Base-by-base conservation (phyloP, 371 early-diverging fungal genomes). In the Rhizopus delemar region DNA sequence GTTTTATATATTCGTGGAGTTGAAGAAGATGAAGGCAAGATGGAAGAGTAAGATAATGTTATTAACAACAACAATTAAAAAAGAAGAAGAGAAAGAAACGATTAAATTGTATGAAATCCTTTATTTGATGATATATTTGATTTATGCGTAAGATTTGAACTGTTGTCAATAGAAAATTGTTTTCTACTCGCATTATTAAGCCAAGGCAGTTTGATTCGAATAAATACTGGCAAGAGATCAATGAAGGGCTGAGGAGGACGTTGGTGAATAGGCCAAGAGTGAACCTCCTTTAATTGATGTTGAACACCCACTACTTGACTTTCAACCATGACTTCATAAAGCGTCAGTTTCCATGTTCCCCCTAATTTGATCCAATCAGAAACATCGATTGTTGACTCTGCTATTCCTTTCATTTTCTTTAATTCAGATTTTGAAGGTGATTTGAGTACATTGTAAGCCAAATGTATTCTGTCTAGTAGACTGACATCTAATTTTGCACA, bases 1-100 rank as follows among this genome's bases (percentile, higher is more conserved):
- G 89, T 93, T 8, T 70, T 94, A 28, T 94, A 91, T 67, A 83
- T 94, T 60, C 87, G 92, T 65, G 91, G 87, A 62, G 70, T 80
- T 29, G 87, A 86, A 22, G 22, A 22, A 62, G 73, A 60, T 53
- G 74, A 67, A 43, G 59, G 52, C 11, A 62, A 72, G 56, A 80
- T 80, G 77, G 68, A 65, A 34, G 49, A 50, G 9, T 5, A 29
- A 34, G n/a, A 22, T 8, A 38, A 13, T 15, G 32, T 12, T 41
- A 36, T 43, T 43, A 13, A 43, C n/a, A n/a, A 43, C n/a, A n/a
- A 6, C n/a, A 45, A 46, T 51, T 32, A 38, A 29, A 46, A 22
- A 22, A 22, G 22, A 22, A 22, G 39, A 57, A 36, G 28, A 29
- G 8, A 38, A 50, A 38, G 36, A 33, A 50, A 6, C 3, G 29